These are phyloP conservation scores for Fabrea salina DNA, from an alignment of 169 alveolate species.

Conservation along the genomic window DNA sequence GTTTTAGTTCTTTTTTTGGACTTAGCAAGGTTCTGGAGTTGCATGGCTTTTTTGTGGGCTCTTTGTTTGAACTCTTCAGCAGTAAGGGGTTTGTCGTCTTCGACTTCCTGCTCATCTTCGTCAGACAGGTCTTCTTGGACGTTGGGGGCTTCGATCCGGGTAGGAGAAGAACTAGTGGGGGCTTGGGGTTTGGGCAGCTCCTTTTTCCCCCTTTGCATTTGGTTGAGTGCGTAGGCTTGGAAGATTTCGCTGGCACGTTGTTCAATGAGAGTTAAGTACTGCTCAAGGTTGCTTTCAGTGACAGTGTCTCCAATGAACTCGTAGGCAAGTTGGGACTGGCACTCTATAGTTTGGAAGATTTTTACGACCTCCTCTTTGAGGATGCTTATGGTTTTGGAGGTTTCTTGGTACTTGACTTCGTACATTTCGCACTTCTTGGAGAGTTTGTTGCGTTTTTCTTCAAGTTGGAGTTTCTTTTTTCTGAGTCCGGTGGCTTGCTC, in stretches of 20 bases:
- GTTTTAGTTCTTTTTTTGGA: too few species aligned
- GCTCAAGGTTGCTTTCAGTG: conserved; percentile 50
- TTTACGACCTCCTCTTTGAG: not conserved
- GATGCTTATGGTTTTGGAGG: conserved; percentile 38
- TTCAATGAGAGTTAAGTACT: conserved; percentile 51
- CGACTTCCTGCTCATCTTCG: conserved; percentile 9
- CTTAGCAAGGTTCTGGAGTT: too few species aligned
- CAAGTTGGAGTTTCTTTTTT: conserved; percentile 34
- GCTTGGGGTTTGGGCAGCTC: conserved; percentile 16
- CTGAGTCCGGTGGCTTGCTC: conserved; percentile 50
- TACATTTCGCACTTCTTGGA: conserved; percentile 67
- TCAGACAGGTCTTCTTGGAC: not conserved
- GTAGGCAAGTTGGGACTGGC: not conserved
- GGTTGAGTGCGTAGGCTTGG: not conserved
- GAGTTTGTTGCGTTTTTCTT: conserved; percentile 66
- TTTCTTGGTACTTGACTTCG: conserved; percentile 66
- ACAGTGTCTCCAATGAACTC: not conserved
- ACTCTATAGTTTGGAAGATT: not conserved
- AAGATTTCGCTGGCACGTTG: conserved; percentile 47
- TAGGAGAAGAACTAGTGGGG: not conserved
- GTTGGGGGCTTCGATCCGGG: not conserved
- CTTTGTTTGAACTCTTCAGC: not conserved
- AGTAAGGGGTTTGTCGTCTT: conserved; percentile 2
- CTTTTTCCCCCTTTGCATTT: not conserved
- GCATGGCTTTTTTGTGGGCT: conserved; percentile 11